These are phyloP conservation scores for Aspergillus japonicus DNA, from an alignment of 2,329 filamentous ascomycete genomes.

Conservation along the genomic window DNA sequence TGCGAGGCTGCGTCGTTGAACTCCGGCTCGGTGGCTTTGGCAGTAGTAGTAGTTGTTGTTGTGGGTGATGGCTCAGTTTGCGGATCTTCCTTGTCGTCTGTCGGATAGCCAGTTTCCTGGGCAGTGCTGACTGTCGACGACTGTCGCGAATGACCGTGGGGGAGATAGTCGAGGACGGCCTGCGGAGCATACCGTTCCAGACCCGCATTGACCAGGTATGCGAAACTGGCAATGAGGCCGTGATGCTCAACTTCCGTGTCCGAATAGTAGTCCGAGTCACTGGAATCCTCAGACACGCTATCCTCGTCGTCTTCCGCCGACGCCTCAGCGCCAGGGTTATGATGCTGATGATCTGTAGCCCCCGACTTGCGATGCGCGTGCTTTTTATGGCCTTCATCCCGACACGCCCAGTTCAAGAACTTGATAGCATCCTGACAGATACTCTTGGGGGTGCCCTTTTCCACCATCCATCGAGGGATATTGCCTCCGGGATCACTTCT, in stretches of 20 bases:
- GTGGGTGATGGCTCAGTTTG: not conserved
- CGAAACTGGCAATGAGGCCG: slow-evolving; percentile 38
- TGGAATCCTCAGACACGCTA: slow-evolving; percentile 12
- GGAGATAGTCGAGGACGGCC: slow-evolving; percentile 51
- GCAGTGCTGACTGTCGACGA: slow-evolving; percentile 9
- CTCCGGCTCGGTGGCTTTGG: not conserved
- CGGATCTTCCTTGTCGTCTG: not conserved
- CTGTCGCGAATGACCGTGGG: slow-evolving; percentile 22
- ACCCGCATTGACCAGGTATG: slow-evolving; percentile 38
- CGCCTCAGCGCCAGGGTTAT: slow-evolving; percentile 1
- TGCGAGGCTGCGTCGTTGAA: slow-evolving; percentile 13
- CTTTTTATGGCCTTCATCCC: slow-evolving; percentile 44
- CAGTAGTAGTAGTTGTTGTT: not conserved
- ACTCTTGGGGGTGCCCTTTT: slow-evolving; percentile 77
- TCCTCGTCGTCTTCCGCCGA: slow-evolving; percentile 5
- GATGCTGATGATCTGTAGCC: not conserved
- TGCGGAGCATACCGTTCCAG: slow-evolving; percentile 54
- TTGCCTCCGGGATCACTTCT: slow-evolving; percentile 84
- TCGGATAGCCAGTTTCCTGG: not conserved
- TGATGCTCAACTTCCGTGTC: slow-evolving; percentile 29
- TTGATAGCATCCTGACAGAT: slow-evolving; percentile 78
- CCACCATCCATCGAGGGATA: slow-evolving; percentile 88
- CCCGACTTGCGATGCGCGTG: not conserved
- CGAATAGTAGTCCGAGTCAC: slow-evolving; percentile 20
- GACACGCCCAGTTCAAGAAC: slow-evolving; percentile 75